Evolutionary conservation across 140 eudicot genomes (phyloP).

Genomic region (Anethum foeniculum): DNA sequence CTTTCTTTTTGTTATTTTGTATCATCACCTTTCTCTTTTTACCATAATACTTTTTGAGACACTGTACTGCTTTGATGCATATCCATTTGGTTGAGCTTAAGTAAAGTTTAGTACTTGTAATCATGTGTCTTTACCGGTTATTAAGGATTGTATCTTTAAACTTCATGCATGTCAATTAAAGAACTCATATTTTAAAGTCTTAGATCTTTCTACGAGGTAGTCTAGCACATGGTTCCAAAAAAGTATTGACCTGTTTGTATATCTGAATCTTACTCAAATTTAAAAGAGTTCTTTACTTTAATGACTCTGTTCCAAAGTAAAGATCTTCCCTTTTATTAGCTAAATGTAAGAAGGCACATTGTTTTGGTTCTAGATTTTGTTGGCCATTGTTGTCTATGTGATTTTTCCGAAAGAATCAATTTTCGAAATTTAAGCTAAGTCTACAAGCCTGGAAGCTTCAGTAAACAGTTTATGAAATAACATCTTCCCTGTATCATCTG

Average conservation of each 20-base stretch:
- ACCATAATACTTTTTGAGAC: background rate
- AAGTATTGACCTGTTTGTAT: slow-evolving; percentile 6
- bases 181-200: slow-evolving; percentile 2
- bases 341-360: background rate
- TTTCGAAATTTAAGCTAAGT: background rate
- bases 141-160: slow-evolving; percentile 3
- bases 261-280: slow-evolving; percentile 1
- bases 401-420: background rate
- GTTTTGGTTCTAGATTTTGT: background rate
- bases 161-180: slow-evolving; percentile 3
- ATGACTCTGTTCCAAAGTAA: background rate
- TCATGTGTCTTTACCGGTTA: slow-evolving; percentile 2
- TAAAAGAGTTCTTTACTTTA: background rate
- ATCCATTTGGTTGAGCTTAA: background rate
- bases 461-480: background rate
- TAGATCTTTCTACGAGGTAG: slow-evolving; percentile 6
- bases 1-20: slow-evolving; percentile 11
- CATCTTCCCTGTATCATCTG: background rate
- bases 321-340: background rate
- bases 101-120: slow-evolving; percentile 1
- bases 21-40: slow-evolving; percentile 5
- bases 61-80: background rate
- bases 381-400: background rate
- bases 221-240: slow-evolving; percentile 8
- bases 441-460: background rate